These are phyloP conservation scores for Chrysoporthe puriensis DNA, from an alignment of 2,329 filamentous ascomycete species.

Conservation along the genomic window DNA sequence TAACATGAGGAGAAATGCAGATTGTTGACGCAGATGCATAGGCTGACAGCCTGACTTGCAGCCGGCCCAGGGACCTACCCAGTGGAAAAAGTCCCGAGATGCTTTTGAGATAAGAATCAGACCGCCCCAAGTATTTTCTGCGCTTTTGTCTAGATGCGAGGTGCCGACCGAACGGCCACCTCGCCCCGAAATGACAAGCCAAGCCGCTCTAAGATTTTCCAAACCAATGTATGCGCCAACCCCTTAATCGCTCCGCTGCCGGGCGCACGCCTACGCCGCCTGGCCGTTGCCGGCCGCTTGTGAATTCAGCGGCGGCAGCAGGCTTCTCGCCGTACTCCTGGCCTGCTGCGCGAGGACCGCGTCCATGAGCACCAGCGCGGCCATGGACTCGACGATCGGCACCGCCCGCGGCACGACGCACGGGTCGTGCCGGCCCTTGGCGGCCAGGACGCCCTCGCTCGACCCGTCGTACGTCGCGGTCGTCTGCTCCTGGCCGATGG, in stretches of 20 bases:
- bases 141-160: not conserved
- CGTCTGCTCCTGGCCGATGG: constrained; percentile 85
- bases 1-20: not conserved
- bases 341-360: constrained; percentile 81
- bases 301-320: constrained; percentile 45
- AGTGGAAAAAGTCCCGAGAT: not conserved
- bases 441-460: constrained; percentile 74
- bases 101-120: not conserved
- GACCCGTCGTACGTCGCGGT: constrained; percentile 79
- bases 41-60: not conserved
- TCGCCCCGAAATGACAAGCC: not conserved
- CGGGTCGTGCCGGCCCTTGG: constrained; percentile 93
- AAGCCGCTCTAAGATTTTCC: not conserved
- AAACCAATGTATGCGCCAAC: not conserved
- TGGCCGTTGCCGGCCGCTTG: constrained; percentile 30
- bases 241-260: not conserved
- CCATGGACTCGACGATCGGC: constrained; percentile 90
- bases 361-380: constrained; percentile 84
- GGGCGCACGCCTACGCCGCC: constrained; percentile 6
- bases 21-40: not conserved
- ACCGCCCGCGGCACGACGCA: constrained; percentile 89
- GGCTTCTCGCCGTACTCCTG: constrained; percentile 50
- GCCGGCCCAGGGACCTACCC: no score
- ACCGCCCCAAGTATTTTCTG: not conserved
- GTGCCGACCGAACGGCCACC: not conserved